Evolutionary conservation across 2,329 filamentous ascomycete species (phyloP).

Genomic region (Xenoacremonium recifei): DNA sequence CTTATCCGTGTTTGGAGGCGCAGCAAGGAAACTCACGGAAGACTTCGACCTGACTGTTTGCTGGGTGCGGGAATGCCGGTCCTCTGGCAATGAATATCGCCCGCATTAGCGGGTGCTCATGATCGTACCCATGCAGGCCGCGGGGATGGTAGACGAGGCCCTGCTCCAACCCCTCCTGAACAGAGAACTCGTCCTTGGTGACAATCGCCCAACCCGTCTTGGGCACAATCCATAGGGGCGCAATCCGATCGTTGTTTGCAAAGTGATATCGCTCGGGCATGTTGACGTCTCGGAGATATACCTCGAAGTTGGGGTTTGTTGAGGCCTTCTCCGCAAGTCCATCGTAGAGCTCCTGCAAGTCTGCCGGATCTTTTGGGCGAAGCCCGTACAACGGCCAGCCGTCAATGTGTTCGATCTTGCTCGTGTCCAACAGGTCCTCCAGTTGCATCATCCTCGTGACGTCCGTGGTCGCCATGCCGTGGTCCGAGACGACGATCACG

Average conservation of each 20-base stretch:
- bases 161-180: conserved; percentile 61
- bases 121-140: conserved; percentile 92
- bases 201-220: conserved; percentile 93
- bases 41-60: conserved; percentile 73
- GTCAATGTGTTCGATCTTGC: conserved; percentile 78
- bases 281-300: conserved; percentile 80
- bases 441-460: conserved; percentile 78
- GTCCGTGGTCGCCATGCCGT: conserved; percentile 96
- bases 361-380: conserved; percentile 68
- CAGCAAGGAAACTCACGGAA: conserved; percentile 68
- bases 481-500: conserved; percentile 92
- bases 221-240: conserved; percentile 91
- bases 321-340: conserved; percentile 55
- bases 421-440: conserved; percentile 80
- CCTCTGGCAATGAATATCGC: conserved; percentile 92
- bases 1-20: neutral
- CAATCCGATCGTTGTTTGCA: conserved; percentile 81
- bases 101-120: conserved; percentile 91
- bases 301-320: conserved; percentile 70
- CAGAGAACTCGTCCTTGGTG: conserved; percentile 73
- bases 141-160: conserved; percentile 72
- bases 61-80: conserved; percentile 83
- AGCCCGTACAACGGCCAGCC: conserved; percentile 94
- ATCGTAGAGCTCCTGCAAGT: conserved; percentile 68
- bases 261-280: conserved; percentile 97